phyloP scores from a whole-genome alignment of 495 filamentous ascomycete species.

The Stereocaulon alpinum region DNA sequence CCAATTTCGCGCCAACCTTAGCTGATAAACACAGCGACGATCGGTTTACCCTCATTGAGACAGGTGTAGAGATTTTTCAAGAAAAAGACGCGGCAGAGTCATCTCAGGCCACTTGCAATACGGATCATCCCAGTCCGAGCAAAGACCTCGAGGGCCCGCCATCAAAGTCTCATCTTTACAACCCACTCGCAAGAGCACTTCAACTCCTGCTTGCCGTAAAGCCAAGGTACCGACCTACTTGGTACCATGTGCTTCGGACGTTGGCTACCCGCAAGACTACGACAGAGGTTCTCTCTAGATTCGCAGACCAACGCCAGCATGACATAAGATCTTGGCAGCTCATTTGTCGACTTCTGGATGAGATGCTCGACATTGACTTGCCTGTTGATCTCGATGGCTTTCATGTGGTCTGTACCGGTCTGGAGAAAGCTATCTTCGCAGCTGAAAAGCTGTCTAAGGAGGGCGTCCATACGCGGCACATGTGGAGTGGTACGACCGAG shows the following conservation, averaged over 20 bases:
- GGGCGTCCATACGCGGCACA: neutral
- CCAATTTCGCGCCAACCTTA: constrained; percentile 26
- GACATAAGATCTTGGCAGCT: constrained; percentile 16
- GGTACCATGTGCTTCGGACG: constrained; percentile 23
- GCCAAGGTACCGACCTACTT: constrained; percentile 30
- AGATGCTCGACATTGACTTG: constrained; percentile 33
- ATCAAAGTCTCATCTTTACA: constrained; percentile 18
- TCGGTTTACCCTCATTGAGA: neutral
- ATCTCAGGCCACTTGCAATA: neutral
- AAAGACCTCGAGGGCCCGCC: too few relatives aligned
- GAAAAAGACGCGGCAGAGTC: neutral
- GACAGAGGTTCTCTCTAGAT: neutral
- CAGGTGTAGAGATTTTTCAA: neutral
- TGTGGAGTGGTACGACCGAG: neutral
- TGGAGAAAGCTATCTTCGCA: constrained; percentile 32
- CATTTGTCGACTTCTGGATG: constrained; percentile 19
- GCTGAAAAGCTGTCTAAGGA: constrained; percentile 6
- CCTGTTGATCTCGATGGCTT: constrained; percentile 37
- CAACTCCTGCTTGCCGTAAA: constrained; percentile 30
- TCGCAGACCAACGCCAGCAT: constrained; percentile 5
- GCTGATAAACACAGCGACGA: constrained; percentile 18
- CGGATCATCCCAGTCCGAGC: neutral
- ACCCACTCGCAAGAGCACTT: constrained; percentile 35
- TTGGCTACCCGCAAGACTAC: neutral
- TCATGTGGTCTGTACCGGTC: constrained; percentile 35